Evolutionary conservation across 306 rosid genomes (phyloP).

Genomic region (Acacia acuminata): DNA sequence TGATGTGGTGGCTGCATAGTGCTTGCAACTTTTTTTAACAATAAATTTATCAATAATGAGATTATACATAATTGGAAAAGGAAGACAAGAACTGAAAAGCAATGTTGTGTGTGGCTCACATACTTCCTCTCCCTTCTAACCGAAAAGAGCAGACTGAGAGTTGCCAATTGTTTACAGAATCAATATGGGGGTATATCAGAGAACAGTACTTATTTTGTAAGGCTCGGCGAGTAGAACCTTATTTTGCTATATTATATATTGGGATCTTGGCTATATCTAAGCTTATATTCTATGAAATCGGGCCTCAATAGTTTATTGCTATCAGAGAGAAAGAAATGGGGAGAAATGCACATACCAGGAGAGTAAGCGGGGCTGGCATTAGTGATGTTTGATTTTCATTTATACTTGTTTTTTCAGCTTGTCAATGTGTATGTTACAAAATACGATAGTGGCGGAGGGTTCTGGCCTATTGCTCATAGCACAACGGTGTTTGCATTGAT

Average conservation of each 20-base stretch:
- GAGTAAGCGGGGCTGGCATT: not conserved
- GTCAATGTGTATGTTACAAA: conserved; percentile 74
- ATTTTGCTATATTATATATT: not conserved
- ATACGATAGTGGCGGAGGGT: conserved; percentile 75
- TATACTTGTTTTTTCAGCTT: conserved; percentile 54
- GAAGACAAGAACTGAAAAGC: not conserved
- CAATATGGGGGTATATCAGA: not conserved
- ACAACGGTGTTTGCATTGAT: conserved; percentile 68
- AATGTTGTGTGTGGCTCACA: not conserved
- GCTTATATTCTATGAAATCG: not conserved
- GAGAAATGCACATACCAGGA: not conserved
- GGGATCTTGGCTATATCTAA: not conserved
- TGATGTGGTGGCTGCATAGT: not conserved
- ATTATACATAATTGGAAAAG: not conserved
- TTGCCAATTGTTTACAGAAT: not conserved
- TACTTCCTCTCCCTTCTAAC: not conserved
- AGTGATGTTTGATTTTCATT: conserved; percentile 19
- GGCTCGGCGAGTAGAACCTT: not conserved
- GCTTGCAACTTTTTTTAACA: not conserved
- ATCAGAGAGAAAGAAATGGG: not conserved
- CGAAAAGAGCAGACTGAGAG: conserved; percentile 8
- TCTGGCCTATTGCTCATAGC: conserved; percentile 82
- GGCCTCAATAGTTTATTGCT: not conserved
- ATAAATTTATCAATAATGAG: not conserved
- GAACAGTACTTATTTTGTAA: conserved; percentile 5